Evolutionary conservation across 2,329 filamentous ascomycete genomes (phyloP).

Genomic region (Clarireedia hainanense): DNA sequence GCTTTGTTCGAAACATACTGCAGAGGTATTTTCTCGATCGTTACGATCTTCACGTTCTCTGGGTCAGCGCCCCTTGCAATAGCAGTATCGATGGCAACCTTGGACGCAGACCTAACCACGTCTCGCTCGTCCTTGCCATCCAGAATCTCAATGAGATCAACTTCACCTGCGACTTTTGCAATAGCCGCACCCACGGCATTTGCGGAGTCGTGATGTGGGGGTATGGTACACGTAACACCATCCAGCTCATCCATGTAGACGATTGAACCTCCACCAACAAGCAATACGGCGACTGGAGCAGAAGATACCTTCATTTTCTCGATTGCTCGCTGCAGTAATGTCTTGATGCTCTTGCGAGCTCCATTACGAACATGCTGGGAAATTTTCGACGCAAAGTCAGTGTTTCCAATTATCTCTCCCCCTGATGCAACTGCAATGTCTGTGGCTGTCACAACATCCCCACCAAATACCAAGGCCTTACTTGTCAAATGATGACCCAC

Average conservation of each 20-base stretch:
- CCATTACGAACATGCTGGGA: no score
- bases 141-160: slow-evolving; percentile 16
- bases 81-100: slow-evolving; percentile 8
- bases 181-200: slow-evolving; percentile 51
- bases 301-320: slow-evolving; percentile 49
- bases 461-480: slow-evolving; percentile 44
- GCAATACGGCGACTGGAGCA: slow-evolving; percentile 40
- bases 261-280: slow-evolving; percentile 49
- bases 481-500: slow-evolving; percentile 43
- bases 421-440: slow-evolving; percentile 31
- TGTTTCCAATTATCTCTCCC: slow-evolving; percentile 6
- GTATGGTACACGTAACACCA: slow-evolving; percentile 41
- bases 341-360: no score
- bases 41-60: slow-evolving; percentile 14
- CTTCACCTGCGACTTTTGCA: slow-evolving; percentile 29
- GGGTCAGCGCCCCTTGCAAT: slow-evolving; percentile 12
- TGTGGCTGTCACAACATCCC: slow-evolving; percentile 47
- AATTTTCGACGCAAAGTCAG: no score
- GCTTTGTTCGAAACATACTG: slow-evolving; percentile 30
- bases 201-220: slow-evolving; percentile 44
- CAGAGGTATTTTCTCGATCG: slow-evolving; percentile 17
- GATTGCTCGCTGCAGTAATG: slow-evolving; percentile 42
- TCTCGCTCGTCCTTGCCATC: slow-evolving; percentile 8
- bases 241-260: slow-evolving; percentile 39
- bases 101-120: slow-evolving; percentile 8